A percentile compares a stretch with the other conserved stretches of the same genome.
phyloP scores from a whole-genome alignment of 148 eudicot genomes.

The Hydrangea macrophylla region DNA sequence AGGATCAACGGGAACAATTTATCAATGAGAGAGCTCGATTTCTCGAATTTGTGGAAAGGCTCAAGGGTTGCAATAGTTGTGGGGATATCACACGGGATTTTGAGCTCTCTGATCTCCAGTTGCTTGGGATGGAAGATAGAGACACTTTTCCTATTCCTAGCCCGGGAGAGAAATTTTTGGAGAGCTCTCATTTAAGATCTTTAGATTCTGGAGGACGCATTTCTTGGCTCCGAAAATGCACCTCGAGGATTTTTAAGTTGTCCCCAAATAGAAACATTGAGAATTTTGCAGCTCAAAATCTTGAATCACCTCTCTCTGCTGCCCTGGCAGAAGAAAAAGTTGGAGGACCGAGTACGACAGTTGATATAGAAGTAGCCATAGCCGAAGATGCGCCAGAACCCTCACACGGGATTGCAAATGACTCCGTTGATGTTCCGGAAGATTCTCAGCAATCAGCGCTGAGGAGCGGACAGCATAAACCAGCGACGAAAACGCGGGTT shows the following conservation, averaged over 20 bases:
- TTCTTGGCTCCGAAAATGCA: slow-evolving; percentile 64
- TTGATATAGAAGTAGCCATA: slow-evolving; percentile 9
- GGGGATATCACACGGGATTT: slow-evolving; percentile 47
- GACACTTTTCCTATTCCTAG: slow-evolving; percentile 28
- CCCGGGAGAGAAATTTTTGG: slow-evolving; percentile 26
- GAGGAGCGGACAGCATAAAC: slow-evolving; percentile 32
- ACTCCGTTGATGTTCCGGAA: slow-evolving; percentile 35
- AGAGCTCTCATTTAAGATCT: slow-evolving; percentile 23
- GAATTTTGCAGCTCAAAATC: slow-evolving; percentile 23
- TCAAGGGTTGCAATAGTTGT: slow-evolving; percentile 62
- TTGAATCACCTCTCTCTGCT: slow-evolving; percentile 30
- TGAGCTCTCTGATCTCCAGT: slow-evolving; percentile 41
- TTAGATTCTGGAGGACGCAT: slow-evolving; percentile 45
- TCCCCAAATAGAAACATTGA: slow-evolving; percentile 45
- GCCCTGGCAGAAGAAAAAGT: slow-evolving; percentile 23
- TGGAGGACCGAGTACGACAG: slow-evolving; percentile 19
- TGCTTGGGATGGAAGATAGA: slow-evolving; percentile 28
- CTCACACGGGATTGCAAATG: slow-evolving; percentile 25
- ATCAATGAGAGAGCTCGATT: slow-evolving; percentile 52
- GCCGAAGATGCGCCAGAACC: slow-evolving; percentile 25
- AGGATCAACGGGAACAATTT: slow-evolving; percentile 57
- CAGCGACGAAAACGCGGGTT: slow-evolving; percentile 30
- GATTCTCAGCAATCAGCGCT: slow-evolving; percentile 58
- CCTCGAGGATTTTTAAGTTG: slow-evolving; percentile 46
- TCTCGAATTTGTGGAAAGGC: slow-evolving; percentile 48